Percentiles rank a stretch among this genome's conserved stretches.
These are phyloP conservation scores for Parastagonospora avenae DNA, from an alignment of 2,329 filamentous ascomycete species.

Conservation along the genomic window DNA sequence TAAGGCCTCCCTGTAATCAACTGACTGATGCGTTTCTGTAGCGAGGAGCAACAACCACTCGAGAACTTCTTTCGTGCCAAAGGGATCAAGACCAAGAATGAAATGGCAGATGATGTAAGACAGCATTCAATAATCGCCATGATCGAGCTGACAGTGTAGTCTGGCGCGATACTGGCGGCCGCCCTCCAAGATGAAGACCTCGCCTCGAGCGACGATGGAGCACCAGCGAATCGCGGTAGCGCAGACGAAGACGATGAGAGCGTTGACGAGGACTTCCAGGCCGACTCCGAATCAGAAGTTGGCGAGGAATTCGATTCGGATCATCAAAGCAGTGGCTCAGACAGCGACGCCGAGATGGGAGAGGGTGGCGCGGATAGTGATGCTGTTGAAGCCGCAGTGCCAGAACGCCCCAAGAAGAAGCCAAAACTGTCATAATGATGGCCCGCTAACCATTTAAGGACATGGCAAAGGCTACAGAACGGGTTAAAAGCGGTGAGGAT, in stretches of 20 bases:
- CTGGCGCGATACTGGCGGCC: conserved; percentile 70
- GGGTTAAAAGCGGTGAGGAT: conserved; percentile 21
- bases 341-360: conserved; percentile 67
- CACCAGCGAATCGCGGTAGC: conserved; percentile 78
- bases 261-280: conserved; percentile 93
- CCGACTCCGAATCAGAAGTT: conserved; percentile 90
- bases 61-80: conserved; percentile 98
- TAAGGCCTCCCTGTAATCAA: conserved; percentile 1
- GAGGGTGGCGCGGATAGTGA: conserved; percentile 61
- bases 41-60: conserved; percentile 93
- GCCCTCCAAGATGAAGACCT: conserved; percentile 84
- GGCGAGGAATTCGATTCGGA: conserved; percentile 94
- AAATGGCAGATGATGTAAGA: conserved; percentile 93
- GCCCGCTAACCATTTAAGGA: neutral
- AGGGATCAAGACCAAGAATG: conserved; percentile 94
- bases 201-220: conserved; percentile 76
- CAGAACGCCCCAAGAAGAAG: conserved; percentile 68
- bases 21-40: conserved; percentile 39
- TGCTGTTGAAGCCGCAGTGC: conserved; percentile 55
- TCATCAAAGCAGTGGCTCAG: conserved; percentile 82
- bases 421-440: conserved; percentile 55
- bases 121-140: neutral
- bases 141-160: conserved; percentile 42
- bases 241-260: conserved; percentile 97
- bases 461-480: neutral